Evolutionary conservation across 805 yeast genomes (phyloP).

Genomic region (Teunomyces tritomae): DNA sequence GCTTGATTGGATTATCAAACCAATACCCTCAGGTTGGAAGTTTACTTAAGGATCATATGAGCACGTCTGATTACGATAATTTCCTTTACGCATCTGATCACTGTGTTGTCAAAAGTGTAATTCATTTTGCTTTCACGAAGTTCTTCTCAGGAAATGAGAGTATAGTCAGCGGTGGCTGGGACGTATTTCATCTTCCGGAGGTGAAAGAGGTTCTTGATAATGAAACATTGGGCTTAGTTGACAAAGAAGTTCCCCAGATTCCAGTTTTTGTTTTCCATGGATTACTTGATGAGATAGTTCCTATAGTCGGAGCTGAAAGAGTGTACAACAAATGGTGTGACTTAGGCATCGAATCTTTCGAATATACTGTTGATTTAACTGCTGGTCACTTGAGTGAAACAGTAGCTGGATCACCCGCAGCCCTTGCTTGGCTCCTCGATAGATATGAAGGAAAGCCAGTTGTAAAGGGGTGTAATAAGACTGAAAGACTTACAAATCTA

Average conservation of each 20-base stretch:
- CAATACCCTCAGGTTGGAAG: conserved; percentile 23
- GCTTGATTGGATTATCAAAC: conserved; percentile 27
- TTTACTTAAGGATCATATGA: neutral
- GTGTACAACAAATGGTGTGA: conserved; percentile 12
- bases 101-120: conserved; percentile 4
- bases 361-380: conserved; percentile 5
- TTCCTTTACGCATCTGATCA: neutral
- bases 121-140: conserved; percentile 4
- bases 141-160: conserved; percentile 14
- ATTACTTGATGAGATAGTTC: conserved; percentile 10
- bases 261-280: conserved; percentile 13
- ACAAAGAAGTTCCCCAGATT: conserved; percentile 8
- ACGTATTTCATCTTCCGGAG: conserved; percentile 12
- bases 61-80: neutral
- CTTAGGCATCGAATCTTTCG: conserved; percentile 10
- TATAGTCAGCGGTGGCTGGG: conserved; percentile 15
- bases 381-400: conserved; percentile 16
- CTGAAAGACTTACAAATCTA: conserved; percentile 48
- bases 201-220: conserved; percentile 13
- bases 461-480: conserved; percentile 15
- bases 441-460: conserved; percentile 14
- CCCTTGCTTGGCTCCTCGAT: conserved; percentile 17
- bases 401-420: conserved; percentile 13
- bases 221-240: conserved; percentile 20
- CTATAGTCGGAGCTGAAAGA: conserved; percentile 6